These are phyloP conservation scores for Pleurotus tuber-regium DNA, from an alignment of 768 basidiomycete genomes.

Conservation along the genomic window DNA sequence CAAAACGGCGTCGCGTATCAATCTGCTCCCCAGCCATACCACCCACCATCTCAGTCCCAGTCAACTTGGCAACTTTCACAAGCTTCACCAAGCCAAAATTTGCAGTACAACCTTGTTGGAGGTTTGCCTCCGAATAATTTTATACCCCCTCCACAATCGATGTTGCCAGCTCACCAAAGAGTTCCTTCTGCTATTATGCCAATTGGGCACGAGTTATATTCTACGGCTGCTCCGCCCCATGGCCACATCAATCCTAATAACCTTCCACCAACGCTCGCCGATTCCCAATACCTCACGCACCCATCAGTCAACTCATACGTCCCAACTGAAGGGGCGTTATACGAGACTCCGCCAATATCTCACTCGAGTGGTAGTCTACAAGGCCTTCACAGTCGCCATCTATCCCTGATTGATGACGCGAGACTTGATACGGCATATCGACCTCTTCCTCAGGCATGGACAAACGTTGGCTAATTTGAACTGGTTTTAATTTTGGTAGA, in stretches of 20 bases:
- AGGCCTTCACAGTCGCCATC: constrained; percentile 24
- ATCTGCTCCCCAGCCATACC: constrained; percentile 25
- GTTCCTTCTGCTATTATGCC: constrained; percentile 26
- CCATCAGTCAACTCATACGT: constrained; percentile 7
- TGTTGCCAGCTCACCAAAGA: constrained; percentile 22
- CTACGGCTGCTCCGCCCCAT: constrained; percentile 24
- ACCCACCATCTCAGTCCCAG: constrained; percentile 27
- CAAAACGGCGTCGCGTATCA: constrained; percentile 27
- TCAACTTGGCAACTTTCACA: constrained; percentile 36
- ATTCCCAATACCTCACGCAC: constrained; percentile 14
- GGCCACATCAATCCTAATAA: constrained; percentile 23
- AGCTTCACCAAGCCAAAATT: constrained; percentile 24
- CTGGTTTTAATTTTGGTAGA: neutral
- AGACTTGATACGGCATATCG: constrained; percentile 26
- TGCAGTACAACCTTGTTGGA: constrained; percentile 26
- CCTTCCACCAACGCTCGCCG: constrained; percentile 23
- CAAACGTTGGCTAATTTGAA: constrained; percentile 32
- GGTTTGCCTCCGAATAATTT: constrained; percentile 16
- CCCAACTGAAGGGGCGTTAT: constrained; percentile 16
- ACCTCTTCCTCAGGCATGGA: constrained; percentile 33
- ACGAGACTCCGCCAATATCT: constrained; percentile 12
- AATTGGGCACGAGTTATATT: constrained; percentile 21
- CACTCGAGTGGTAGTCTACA: constrained; percentile 9
- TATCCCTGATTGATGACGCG: constrained; percentile 26
- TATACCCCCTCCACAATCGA: constrained; percentile 16